Evolutionary conservation across 495 filamentous ascomycete genomes (phyloP), one percentile per base, ranked within the genome.

Genomic region (Lepraria neglecta): DNA sequence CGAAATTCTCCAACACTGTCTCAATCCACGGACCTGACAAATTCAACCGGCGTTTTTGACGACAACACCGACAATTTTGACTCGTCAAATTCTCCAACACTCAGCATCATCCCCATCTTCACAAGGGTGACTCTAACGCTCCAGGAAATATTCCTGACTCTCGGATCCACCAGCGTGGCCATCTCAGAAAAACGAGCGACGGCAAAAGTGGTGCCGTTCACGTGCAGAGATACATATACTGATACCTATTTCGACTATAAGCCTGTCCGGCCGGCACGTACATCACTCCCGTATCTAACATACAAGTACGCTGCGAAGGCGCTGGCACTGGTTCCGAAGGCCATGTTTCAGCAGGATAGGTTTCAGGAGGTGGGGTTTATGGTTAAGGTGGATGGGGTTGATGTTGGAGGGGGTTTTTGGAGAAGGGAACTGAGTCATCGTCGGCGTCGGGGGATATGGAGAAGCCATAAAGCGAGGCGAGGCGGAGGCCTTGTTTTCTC

Each of bases 111-210:
- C 15, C 14, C n/a, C 19, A 40, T 27, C 24, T 28, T 59, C 27
- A 21, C 35, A 17, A 31, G 57, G 12, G 19, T 14, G 27, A 40
- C 0, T 3, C 38, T 59, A 30, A 50, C 57, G 0, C 14, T 50
- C 33, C 19, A 15, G 30, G 57, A 51, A 11, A 28, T 59, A 5
- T 51, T 59, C 24, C 21, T 59, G 57, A 59, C 45, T 17, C 19
- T 51, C 17, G 17, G 50, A 11, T 24, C 28, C 24, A 31, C 45
- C 10, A 17, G 51, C 21, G n/a, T n/a, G 21, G 15, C 27, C 10
- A 59, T 59, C 38, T 30, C 57, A 35, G 28, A 35, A n/a, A 38
- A 50, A 17, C 0, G 6, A 10, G 47, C 35, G 17, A n/a, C 15
- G 21, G 4, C 14, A 9, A 17, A 2, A 4, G 31, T 59, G 45